Base-by-base conservation (phyloP, 2,329 filamentous ascomycete genomes). In the Pseudogymnoascus sp. region DNA sequence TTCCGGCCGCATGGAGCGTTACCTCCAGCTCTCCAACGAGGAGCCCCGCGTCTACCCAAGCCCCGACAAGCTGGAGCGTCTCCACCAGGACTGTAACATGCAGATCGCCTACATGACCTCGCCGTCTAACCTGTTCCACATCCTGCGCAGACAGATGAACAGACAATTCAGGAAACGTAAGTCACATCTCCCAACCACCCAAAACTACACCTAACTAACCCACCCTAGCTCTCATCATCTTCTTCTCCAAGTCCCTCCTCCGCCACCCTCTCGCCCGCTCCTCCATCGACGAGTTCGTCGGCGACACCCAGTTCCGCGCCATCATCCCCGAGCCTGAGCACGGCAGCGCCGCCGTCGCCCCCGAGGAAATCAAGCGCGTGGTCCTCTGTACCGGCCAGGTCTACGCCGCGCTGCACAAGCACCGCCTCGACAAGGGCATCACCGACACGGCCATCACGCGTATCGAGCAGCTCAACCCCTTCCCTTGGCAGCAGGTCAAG, bases 81-180 rank as follows among this genome's bases (percentile, higher is more conserved):
- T 97, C 78, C 94, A 99, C 81, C 94, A 99, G 80, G 94, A 99
- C 79, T 96, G 92, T 83, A 99, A 99, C 81, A 96, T 99, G 87
- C 94, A 99, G 80, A 89, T 99, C 75, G 92, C 88, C 63, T 96
- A 94, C 82, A 92, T 95, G 86, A 99, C 94, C n/a, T 90, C 89
- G 56, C 94, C 94, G 28, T 84, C 93, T 68, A 99, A 99, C 78
- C 77, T 95, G 75, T 99, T 99, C 88, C 94, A 99, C 78, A 87
- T 94, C 69, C 84, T 99, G 67, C 90, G 94, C 75, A 87, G 94
- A 77, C 94, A 99, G 80, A 96, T 99, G 87, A 92, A 97, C 83
- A 87, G 94, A 73, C 93, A 99, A 75, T 99, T 99, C 89, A 87
- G 94, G 79, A 99, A 99, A 83, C 94, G 91, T 94, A 83, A 86